Conservation (phyloP, 352 stramenopile genomes). For the Globisporangium viniferum region DNA sequence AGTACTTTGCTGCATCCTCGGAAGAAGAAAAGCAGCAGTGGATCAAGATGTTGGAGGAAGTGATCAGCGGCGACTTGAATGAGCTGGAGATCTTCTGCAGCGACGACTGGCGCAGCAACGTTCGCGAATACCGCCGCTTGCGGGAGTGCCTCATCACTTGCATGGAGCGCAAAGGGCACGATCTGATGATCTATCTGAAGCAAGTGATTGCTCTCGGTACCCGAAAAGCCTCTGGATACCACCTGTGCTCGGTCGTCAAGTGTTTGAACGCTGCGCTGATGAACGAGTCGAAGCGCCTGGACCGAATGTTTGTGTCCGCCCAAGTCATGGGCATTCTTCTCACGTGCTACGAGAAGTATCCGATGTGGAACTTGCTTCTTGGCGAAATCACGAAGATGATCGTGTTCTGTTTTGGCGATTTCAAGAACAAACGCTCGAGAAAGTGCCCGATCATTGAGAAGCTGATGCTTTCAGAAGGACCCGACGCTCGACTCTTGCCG, state of each 20-base stretch:
- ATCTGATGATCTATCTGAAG: slow-evolving; percentile 79
- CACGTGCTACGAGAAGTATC: slow-evolving; percentile 80
- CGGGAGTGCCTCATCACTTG: slow-evolving; percentile 77
- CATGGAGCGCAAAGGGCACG: slow-evolving; percentile 80
- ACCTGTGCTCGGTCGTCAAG: slow-evolving; percentile 75
- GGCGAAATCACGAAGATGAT: slow-evolving; percentile 86
- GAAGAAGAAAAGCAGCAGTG: slow-evolving; percentile 66
- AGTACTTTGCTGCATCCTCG: slow-evolving; percentile 72
- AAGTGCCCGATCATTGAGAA: slow-evolving; percentile 74
- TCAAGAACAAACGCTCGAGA: slow-evolving; percentile 83
- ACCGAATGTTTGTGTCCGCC: slow-evolving; percentile 79
- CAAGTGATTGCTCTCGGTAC: slow-evolving; percentile 70
- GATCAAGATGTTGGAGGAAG: slow-evolving; percentile 65
- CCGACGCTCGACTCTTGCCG: slow-evolving; percentile 52
- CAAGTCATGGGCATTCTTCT: slow-evolving; percentile 69
- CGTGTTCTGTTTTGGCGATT: slow-evolving; percentile 80
- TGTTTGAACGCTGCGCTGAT: slow-evolving; percentile 67
- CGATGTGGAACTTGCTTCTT: slow-evolving; percentile 70
- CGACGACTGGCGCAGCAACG: slow-evolving; percentile 87
- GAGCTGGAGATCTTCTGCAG: slow-evolving; percentile 87
- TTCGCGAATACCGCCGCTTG: slow-evolving; percentile 75
- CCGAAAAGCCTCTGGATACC: slow-evolving; percentile 60
- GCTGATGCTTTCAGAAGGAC: slow-evolving; percentile 51
- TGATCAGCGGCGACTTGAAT: slow-evolving; percentile 78
- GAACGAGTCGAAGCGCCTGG: slow-evolving; percentile 81